Evolutionary conservation across 2,329 filamentous ascomycete species (phyloP).

Genomic region (Fusarium armeniacum): DNA sequence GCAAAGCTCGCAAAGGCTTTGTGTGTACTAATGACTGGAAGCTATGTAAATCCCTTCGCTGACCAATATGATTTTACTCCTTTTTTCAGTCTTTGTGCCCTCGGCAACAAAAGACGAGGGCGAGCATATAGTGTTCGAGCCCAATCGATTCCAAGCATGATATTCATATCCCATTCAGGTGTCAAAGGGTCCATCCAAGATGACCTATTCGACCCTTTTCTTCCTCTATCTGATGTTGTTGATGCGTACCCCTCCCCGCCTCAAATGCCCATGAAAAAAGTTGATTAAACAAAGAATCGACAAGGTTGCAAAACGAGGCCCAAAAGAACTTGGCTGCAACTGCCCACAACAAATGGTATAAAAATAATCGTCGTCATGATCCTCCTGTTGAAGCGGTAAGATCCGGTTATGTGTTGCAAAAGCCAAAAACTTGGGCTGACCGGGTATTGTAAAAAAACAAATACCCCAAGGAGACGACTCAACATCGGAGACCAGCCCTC

Average conservation of each 20-base stretch:
- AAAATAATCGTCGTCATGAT: conserved; percentile 38
- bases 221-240: conserved; percentile 37
- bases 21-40: conserved; percentile 43
- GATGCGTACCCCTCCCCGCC: conserved; percentile 40
- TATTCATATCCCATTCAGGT: conserved; percentile 42
- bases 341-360: conserved; percentile 37
- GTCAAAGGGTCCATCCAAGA: conserved; percentile 30
- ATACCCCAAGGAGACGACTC: conserved; percentile 47
- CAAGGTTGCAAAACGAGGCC: conserved; percentile 47
- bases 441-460: conserved; percentile 50
- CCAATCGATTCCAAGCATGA: conserved; percentile 40
- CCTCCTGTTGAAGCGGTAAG: conserved; percentile 51
- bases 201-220: conserved; percentile 27
- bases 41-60: conserved; percentile 45
- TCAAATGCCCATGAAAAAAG: conserved; percentile 38
- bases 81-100: conserved; percentile 47
- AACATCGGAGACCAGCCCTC: conserved; percentile 49
- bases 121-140: conserved; percentile 35
- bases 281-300: conserved; percentile 51
- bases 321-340: conserved; percentile 26
- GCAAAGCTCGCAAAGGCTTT: conserved; percentile 44
- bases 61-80: conserved; percentile 45
- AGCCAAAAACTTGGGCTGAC: conserved; percentile 46
- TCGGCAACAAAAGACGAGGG: conserved; percentile 39
- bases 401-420: conserved; percentile 45